phyloP scores from a whole-genome alignment of 768 basidiomycete species.

The Cyclocybe aegerita region DNA sequence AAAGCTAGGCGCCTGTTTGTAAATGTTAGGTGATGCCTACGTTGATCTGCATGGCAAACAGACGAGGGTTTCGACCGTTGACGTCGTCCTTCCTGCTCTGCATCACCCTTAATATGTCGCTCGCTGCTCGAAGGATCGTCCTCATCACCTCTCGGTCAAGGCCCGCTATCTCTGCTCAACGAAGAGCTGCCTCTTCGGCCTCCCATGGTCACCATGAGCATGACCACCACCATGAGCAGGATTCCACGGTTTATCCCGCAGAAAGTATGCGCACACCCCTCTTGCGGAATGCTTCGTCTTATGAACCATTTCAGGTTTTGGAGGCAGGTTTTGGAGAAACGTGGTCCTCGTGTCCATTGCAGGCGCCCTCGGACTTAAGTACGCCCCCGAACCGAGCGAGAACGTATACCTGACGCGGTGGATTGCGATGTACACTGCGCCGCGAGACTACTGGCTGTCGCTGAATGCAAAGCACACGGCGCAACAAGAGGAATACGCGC shows the following conservation, averaged over 20 bases:
- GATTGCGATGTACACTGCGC: slow-evolving; percentile 57
- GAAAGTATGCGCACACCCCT: slow-evolving; percentile 49
- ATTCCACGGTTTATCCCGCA: slow-evolving; percentile 44
- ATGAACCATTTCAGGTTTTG: slow-evolving; percentile 48
- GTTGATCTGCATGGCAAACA: not conserved
- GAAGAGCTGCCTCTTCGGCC: slow-evolving; percentile 45
- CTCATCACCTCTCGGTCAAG: slow-evolving; percentile 33
- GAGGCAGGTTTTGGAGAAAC: slow-evolving; percentile 67
- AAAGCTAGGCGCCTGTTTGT: not conserved
- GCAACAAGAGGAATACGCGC: slow-evolving; percentile 40
- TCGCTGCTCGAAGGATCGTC: slow-evolving; percentile 36
- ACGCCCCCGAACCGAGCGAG: slow-evolving; percentile 59
- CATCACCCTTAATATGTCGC: slow-evolving; percentile 34
- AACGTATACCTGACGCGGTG: slow-evolving; percentile 66
- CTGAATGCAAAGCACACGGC: slow-evolving; percentile 59
- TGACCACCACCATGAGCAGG: slow-evolving; percentile 29
- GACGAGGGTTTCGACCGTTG: not conserved
- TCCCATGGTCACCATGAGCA: slow-evolving; percentile 43
- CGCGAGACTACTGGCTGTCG: slow-evolving; percentile 53
- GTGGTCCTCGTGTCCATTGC: slow-evolving; percentile 50
- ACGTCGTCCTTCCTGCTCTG: not conserved
- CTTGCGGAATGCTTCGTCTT: not conserved
- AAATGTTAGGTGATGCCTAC: not conserved
- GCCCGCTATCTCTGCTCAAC: slow-evolving; percentile 29
- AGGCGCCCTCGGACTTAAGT: slow-evolving; percentile 62